These are phyloP conservation scores for Oidiodendron maius DNA, from an alignment of 495 filamentous ascomycete genomes.

Conservation along the genomic window DNA sequence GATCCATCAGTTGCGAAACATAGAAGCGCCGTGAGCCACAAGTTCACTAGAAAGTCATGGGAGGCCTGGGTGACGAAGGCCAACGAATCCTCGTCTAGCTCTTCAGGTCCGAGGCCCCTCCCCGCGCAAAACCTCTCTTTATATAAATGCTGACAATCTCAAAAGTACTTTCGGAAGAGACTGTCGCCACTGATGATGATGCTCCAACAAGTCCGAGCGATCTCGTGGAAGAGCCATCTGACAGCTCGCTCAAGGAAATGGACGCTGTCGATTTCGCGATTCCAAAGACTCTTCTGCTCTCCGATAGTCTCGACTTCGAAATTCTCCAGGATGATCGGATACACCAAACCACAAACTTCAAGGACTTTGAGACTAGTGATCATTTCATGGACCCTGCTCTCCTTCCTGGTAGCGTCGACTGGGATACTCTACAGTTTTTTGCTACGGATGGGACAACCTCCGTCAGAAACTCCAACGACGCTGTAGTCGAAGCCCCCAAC, in stretches of 20 bases:
- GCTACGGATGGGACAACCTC: too few species aligned
- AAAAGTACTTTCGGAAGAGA: conserved; percentile 4
- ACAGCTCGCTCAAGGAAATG: conserved; percentile 1
- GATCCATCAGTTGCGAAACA: too few species aligned
- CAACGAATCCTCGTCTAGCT: too few species aligned
- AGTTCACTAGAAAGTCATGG: too few species aligned
- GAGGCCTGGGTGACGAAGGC: too few species aligned
- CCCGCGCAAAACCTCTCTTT: not conserved
- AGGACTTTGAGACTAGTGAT: conserved; percentile 1
- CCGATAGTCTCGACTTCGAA: conserved; percentile 1
- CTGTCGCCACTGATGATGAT: not conserved
- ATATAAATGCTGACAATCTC: not conserved
- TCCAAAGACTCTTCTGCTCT: not conserved
- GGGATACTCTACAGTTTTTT: not conserved
- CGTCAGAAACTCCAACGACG: not conserved
- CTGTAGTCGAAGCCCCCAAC: not conserved
- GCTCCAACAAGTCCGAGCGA: conserved; percentile 1
- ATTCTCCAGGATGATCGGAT: not conserved
- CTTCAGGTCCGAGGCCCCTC: not conserved
- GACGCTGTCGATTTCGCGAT: not conserved
- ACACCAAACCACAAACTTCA: not conserved
- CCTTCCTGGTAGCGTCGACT: conserved; percentile 4
- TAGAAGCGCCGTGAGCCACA: too few species aligned
- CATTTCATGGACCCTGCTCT: conserved; percentile 2
- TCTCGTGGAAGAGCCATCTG: not conserved